Evolutionary conservation across 2,329 filamentous ascomycete genomes (phyloP).

Genomic region (Sordariomycetes sp.): DNA sequence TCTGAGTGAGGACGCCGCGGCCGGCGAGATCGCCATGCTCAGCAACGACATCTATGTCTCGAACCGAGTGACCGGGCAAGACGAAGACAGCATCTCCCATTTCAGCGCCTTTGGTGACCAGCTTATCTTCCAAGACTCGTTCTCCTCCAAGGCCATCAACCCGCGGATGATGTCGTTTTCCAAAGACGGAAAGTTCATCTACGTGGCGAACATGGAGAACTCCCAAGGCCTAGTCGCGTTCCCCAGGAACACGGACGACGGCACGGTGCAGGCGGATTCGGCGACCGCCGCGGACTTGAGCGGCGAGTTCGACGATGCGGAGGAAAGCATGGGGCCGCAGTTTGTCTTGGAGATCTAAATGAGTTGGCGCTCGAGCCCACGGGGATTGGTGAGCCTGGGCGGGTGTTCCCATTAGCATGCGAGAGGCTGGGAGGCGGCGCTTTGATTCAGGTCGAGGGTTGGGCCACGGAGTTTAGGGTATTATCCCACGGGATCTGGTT

Average conservation of each 20-base stretch:
- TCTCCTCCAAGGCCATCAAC: slow-evolving; percentile 21
- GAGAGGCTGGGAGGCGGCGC: no score
- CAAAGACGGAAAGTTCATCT: slow-evolving; percentile 22
- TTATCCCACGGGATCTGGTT: no score
- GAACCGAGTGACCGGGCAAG: slow-evolving; percentile 35
- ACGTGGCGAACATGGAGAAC: slow-evolving; percentile 36
- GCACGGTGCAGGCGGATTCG: background rate
- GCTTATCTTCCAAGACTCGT: slow-evolving; percentile 21
- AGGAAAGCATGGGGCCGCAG: background rate
- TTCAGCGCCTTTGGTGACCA: slow-evolving; percentile 23
- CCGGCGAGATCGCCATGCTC: slow-evolving; percentile 32
- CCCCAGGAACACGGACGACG: background rate
- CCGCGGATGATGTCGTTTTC: slow-evolving; percentile 33
- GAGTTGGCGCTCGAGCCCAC: background rate
- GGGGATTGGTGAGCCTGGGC: background rate
- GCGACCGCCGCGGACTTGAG: background rate
- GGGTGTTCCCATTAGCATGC: background rate
- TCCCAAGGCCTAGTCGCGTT: slow-evolving; percentile 27
- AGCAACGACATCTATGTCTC: slow-evolving; percentile 37
- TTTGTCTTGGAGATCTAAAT: background rate
- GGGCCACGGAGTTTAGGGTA: no score
- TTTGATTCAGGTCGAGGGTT: no score
- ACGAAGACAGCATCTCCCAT: slow-evolving; percentile 35
- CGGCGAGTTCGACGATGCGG: background rate
- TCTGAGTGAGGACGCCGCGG: slow-evolving; percentile 22